Base-by-base conservation (phyloP, 805 yeast genomes). In the Lachancea lanzarotensis region DNA sequence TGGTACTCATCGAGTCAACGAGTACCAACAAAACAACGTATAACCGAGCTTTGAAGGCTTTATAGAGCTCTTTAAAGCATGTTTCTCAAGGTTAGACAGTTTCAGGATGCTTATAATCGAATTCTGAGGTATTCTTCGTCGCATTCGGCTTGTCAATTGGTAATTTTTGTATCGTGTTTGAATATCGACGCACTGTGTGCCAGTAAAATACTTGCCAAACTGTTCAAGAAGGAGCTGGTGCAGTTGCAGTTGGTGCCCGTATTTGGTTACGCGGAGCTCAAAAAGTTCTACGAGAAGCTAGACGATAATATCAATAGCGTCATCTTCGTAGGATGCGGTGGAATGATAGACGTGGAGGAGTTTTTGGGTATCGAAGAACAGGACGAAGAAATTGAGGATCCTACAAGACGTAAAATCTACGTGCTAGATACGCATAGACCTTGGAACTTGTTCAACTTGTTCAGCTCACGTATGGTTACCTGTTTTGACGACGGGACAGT, bases 371-470 rank as follows among this genome's bases (percentile, higher is more conserved):
- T 84, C 11, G 79, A 81, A 45, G 71, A 76, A 2, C 71, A 75
- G 38, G 77, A 76, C 5, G 76, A 73, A 44, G 51, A 80, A 11
- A 65, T 67, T 2, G 68, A 63, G 13, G 38, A 37, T 7, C 57
- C 55, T 7, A 16, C 43, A 12, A 35, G 33, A 3, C 37, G 22
- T 29, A 57, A 61, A 45, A 75, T 91, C 2, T 95, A 87, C 56
- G 76, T 95, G 10, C 73, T 93, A 45, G 99, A 93, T 65, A 89
- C 95, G 2, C 93, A 85, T 52, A 70, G 98, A 51, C 99, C 98
- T 3, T 93, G 98, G 98, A 90, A 90, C 65, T 69, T 93, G 51
- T 96, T 90, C 61, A 93, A 93, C 59, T 57, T 93, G 38, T 90
- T 85, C 71, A 96, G 95, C 1, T 81, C 91, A 6, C 78, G 79